phyloP scores from a whole-genome alignment of 352 stramenopile genomes.

The Pythium aristosporum region DNA sequence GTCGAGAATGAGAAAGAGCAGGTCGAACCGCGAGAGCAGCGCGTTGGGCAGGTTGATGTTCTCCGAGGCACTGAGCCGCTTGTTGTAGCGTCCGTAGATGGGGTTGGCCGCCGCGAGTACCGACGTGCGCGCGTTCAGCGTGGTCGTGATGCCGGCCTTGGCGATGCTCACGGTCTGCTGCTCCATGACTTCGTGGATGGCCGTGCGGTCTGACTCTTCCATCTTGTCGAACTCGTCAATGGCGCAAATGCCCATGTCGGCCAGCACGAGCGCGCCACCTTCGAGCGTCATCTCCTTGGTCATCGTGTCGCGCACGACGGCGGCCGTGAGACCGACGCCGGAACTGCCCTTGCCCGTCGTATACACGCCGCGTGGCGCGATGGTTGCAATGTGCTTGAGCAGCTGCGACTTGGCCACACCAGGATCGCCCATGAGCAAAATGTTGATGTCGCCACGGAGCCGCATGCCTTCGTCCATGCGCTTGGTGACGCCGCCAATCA shows the following conservation, averaged over 20 bases:
- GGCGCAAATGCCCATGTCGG: slow-evolving; percentile 97
- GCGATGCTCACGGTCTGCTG: slow-evolving; percentile 99
- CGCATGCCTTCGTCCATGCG: slow-evolving; percentile 93
- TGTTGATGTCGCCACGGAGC: slow-evolving; percentile 98
- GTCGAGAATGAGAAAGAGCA: slow-evolving; percentile 99
- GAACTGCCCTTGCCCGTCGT: slow-evolving; percentile 99
- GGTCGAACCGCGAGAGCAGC: slow-evolving; percentile 99
- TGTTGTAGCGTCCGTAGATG: slow-evolving; percentile 94
- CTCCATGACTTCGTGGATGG: slow-evolving; percentile 99
- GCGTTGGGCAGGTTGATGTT: slow-evolving; percentile 99
- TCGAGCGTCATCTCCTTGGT: slow-evolving; percentile 94
- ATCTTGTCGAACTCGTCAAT: slow-evolving; percentile 99
- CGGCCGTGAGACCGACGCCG: slow-evolving; percentile 97
- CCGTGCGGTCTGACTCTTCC: slow-evolving; percentile 97
- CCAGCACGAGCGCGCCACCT: slow-evolving; percentile 97
- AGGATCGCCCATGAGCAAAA: slow-evolving; percentile 98
- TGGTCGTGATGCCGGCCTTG: slow-evolving; percentile 99
- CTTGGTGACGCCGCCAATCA: slow-evolving; percentile 93
- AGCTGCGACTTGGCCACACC: slow-evolving; percentile 99
- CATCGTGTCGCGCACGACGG: slow-evolving; percentile 94
- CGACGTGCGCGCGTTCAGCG: slow-evolving; percentile 94
- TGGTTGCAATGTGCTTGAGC: slow-evolving; percentile 97
- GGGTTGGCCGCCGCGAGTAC: slow-evolving; percentile 99
- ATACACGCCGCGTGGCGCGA: slow-evolving; percentile 98
- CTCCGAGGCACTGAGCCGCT: slow-evolving; percentile 85